Percentiles rank a stretch among this genome's conserved stretches.
Conservation (phyloP, 2,329 filamentous ascomycete genomes). For the Arthrobotrys pseudoclavata region DNA sequence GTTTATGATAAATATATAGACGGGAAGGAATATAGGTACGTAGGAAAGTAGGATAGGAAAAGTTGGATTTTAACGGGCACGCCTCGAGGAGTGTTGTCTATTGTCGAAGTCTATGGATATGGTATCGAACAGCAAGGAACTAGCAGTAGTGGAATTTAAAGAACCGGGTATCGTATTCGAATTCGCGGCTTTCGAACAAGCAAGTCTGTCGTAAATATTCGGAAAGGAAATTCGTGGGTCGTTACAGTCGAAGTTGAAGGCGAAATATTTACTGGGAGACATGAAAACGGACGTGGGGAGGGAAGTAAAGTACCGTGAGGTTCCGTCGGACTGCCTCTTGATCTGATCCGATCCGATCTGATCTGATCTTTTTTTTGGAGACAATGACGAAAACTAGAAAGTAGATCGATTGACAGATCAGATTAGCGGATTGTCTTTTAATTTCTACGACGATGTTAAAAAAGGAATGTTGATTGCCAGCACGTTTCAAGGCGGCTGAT, state of each 20-base stretch:
- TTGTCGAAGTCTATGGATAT: conserved; percentile 19
- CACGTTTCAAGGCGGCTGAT: conserved; percentile 20
- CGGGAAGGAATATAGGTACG: not conserved
- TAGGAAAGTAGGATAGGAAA: not conserved
- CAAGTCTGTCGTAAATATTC: conserved; percentile 42
- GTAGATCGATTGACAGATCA: not conserved
- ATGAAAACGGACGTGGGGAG: conserved; percentile 24
- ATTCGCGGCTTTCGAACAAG: conserved; percentile 26
- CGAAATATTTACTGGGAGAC: conserved; percentile 48
- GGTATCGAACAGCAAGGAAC: conserved; percentile 16
- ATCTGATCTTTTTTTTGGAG: not conserved
- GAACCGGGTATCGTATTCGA: conserved; percentile 28
- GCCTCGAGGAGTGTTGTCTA: conserved; percentile 14
- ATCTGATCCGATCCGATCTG: not conserved
- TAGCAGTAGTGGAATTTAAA: not conserved
- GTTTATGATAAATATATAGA: conserved; percentile 2
- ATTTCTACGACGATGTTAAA: not conserved
- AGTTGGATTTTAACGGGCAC: conserved; percentile 6
- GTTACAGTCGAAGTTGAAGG: conserved; percentile 31
- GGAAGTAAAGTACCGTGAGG: not conserved
- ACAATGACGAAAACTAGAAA: not conserved
- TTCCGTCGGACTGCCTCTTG: not conserved
- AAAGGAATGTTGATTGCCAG: conserved; percentile 1
- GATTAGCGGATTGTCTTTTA: conserved; percentile 8
- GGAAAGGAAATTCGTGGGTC: conserved; percentile 55